phyloP scores from a whole-genome alignment of 1,284 basidiomycete species.

The Sanghuangporus baumii region DNA sequence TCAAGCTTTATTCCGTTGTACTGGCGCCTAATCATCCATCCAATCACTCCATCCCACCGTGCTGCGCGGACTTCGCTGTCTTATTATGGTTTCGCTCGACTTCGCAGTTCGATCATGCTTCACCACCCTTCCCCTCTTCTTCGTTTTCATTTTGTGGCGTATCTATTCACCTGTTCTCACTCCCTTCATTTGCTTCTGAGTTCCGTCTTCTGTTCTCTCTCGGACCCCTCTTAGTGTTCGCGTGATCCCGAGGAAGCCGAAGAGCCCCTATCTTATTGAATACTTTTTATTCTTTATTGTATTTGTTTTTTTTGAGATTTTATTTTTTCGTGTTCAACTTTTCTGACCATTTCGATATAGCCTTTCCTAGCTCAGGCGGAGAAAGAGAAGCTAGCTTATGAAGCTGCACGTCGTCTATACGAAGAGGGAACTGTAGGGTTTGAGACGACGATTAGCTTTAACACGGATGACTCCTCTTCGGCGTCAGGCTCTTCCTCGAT shows the following conservation, averaged over 20 bases:
- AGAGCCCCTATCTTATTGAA: constrained; percentile 12
- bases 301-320: constrained; percentile 11
- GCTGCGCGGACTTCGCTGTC: neutral
- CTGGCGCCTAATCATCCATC: neutral
- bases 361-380: constrained; percentile 89
- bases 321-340: neutral
- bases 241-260: neutral
- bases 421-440: constrained; percentile 74
- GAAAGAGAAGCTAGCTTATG: constrained; percentile 90
- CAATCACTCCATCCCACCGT: neutral
- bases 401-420: constrained; percentile 72
- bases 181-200: neutral
- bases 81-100: neutral
- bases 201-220: neutral
- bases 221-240: neutral
- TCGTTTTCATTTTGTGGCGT: constrained; percentile 1
- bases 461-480: constrained; percentile 26
- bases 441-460: constrained; percentile 71
- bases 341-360: constrained; percentile 33
- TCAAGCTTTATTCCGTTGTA: neutral
- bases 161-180: neutral
- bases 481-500: constrained; percentile 35
- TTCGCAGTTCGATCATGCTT: neutral
- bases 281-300: constrained; percentile 10
- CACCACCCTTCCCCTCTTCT: neutral